A percentile compares a stretch with the other conserved stretches of the same genome.
Conservation (phyloP, 169 alveolate species). For the Cryptosporidium ubiquitum region DNA sequence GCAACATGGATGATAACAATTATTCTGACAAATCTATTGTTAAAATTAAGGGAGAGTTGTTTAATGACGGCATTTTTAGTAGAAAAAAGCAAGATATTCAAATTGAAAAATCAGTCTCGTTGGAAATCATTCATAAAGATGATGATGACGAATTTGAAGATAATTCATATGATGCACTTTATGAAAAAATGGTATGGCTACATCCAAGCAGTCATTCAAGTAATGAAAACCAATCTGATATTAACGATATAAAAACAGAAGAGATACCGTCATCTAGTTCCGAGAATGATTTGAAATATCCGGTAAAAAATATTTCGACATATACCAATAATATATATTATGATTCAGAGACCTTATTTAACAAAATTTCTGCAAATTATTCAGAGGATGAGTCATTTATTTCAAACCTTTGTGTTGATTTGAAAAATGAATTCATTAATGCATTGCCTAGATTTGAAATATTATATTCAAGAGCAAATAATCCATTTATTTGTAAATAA, state of each 20-base stretch:
- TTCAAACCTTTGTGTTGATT: constrained; percentile 17
- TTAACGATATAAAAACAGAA: neutral
- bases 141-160: constrained; percentile 21
- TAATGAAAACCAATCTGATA: neutral
- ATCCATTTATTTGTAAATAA: constrained; percentile 20
- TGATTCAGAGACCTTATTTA: neutral
- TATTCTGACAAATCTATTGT: constrained; percentile 13
- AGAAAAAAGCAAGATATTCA: constrained; percentile 61
- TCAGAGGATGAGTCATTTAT: constrained; percentile 6
- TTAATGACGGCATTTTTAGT: constrained; percentile 6
- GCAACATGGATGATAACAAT: neutral
- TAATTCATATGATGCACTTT: constrained; percentile 29
- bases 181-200: constrained; percentile 38
- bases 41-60: constrained; percentile 38
- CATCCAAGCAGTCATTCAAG: constrained; percentile 5
- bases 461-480: constrained; percentile 18
- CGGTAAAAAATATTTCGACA: neutral
- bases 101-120: constrained; percentile 39
- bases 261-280: neutral
- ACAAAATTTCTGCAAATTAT: neutral
- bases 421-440: constrained; percentile 23
- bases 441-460: constrained; percentile 51
- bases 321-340: neutral
- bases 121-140: constrained; percentile 33
- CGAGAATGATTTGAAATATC: neutral